Evolutionary conservation across 305 asterid species (phyloP), one percentile per base, ranked within the genome.

Genomic region (Fraxinus velutina): DNA sequence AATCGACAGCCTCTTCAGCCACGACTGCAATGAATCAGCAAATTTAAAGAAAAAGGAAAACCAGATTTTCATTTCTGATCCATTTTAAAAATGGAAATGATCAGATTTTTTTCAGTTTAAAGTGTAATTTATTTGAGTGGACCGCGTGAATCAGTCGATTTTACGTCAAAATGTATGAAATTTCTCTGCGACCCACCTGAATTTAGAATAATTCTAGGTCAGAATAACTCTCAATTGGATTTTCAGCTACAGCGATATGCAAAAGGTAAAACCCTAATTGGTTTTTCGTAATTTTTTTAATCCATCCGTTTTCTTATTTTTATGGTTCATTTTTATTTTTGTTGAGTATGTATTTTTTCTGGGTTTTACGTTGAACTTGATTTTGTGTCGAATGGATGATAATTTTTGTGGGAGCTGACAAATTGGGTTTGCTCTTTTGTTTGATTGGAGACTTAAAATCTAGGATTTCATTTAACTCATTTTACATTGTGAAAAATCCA

Each of bases 231-330:
- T 60, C 29, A 73, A 72, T 62, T 52, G 73, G 13, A 79, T 75
- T 79, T 74, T 75, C 82, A 79, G 87, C 83, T 81, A 6, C 12
- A 71, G 78, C 66, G 84, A 81, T 66, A 87, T 85, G 88, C 86
- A 15, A 83, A 83, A 87, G 87, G 90, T 87, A 81, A 87, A 85
- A 81, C 90, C 90, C 85, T 87, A 85, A 77, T 52, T 77, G 47
- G 15, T 33, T 68, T 62, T 50, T 17, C 1, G 5, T n/a, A 72
- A 22, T 64, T 78, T 76, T 83, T 83, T 76, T 55, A n/a, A 13
- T 13, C 33, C 73, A 37, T 13, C 32, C 37, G 2, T 27, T 5
- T 29, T 70, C 42, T 15, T 70, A 15, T 57, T 57, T 64, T 32
- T 36, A 5, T 42, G 33, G 42, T 66, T 81, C 29, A 5, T 39